A percentile compares a stretch with the other conserved stretches of the same genome.
These are phyloP conservation scores for Suillus discolor DNA, from an alignment of 768 basidiomycete genomes.

Conservation along the genomic window DNA sequence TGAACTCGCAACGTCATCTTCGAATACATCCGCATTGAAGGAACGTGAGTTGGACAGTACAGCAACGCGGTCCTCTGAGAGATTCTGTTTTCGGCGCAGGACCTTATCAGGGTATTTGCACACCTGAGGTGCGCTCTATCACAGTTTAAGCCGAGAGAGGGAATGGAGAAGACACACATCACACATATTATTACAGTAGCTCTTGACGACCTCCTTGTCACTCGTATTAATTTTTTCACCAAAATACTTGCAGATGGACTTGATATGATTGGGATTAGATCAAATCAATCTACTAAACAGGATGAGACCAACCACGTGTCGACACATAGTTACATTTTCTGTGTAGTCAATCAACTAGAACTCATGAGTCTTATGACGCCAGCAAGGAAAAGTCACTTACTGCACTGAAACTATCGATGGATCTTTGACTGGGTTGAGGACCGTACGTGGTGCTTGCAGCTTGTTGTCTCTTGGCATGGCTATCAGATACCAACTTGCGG, in stretches of 20 bases:
- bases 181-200: conserved; percentile 77
- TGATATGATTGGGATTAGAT: neutral
- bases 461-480: conserved; percentile 47
- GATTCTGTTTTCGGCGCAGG: conserved; percentile 45
- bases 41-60: conserved; percentile 19
- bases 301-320: conserved; percentile 63
- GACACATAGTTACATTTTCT: conserved; percentile 60
- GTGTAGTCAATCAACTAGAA: conserved; percentile 52
- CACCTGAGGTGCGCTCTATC: conserved; percentile 45
- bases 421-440: conserved; percentile 68
- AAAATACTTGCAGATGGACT: conserved; percentile 83
- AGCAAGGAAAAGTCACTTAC: conserved; percentile 44
- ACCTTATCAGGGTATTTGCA: conserved; percentile 80
- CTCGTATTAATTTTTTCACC: conserved; percentile 63
- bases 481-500: conserved; percentile 49
- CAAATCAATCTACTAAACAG: neutral
- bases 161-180: conserved; percentile 54
- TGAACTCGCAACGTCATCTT: neutral
- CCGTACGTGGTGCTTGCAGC: conserved; percentile 47
- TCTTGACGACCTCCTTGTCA: conserved; percentile 44
- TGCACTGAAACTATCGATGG: conserved; percentile 61
- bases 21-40: neutral
- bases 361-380: neutral
- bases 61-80: conserved; percentile 43
- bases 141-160: neutral